Percentiles rank a stretch among this genome's conserved stretches.
phyloP scores from a whole-genome alignment of 164 flowering plant species.

The Piper longum region DNA sequence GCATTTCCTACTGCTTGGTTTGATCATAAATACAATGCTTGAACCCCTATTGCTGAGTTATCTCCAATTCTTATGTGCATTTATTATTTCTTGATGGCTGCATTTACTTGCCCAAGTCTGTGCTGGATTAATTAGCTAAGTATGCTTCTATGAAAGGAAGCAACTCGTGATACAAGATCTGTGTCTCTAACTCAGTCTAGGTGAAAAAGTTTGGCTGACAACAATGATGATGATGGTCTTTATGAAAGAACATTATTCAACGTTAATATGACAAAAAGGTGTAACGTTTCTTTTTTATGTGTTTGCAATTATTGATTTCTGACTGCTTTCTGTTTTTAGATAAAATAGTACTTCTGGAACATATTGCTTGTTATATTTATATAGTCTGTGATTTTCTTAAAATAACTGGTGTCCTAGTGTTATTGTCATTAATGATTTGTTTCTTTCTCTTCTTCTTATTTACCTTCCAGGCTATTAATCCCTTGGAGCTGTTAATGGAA shows the following conservation, averaged over 20 bases:
- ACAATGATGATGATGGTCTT: too few relatives aligned
- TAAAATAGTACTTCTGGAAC: too few relatives aligned
- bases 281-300: too few relatives aligned
- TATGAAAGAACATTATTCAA: background rate
- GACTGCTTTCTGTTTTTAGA: too few relatives aligned
- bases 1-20: slow-evolving; percentile 14
- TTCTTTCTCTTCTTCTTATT: background rate
- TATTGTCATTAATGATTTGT: background rate
- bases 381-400: background rate
- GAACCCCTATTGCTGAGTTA: background rate
- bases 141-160: background rate
- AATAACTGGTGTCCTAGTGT: background rate
- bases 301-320: too few relatives aligned
- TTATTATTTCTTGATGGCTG: background rate
- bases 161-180: too few relatives aligned
- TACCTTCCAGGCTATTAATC: slow-evolving; percentile 63
- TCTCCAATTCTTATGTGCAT: background rate
- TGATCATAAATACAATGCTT: background rate
- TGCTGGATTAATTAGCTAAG: background rate
- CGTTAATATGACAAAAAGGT: too few relatives aligned
- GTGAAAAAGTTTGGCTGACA: too few relatives aligned
- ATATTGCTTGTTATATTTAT: too few relatives aligned
- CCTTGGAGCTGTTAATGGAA: slow-evolving; percentile 90
- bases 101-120: background rate
- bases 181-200: too few relatives aligned